Evolutionary conservation across 768 basidiomycete species (phyloP).

Genomic region (Amanita pallidorosea): DNA sequence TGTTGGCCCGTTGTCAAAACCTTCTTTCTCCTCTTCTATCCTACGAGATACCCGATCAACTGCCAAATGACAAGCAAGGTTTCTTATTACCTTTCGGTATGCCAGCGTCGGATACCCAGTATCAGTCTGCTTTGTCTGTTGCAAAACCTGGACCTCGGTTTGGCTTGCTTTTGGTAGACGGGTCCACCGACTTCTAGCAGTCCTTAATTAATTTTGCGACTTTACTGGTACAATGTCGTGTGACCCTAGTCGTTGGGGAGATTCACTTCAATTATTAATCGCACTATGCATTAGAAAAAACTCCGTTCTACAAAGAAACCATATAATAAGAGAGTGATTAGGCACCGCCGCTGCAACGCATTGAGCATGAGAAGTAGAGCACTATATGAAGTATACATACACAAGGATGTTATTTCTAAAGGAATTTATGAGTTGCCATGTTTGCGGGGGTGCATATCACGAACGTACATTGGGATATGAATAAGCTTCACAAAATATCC

Average conservation of each 20-base stretch:
- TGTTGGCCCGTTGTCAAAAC: conserved; percentile 36
- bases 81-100: conserved; percentile 39
- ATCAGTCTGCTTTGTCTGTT: conserved; percentile 49
- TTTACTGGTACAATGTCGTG: background rate
- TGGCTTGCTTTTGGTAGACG: conserved; percentile 59
- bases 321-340: conserved; percentile 17
- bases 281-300: too few relatives aligned
- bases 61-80: conserved; percentile 20
- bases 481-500: conserved; percentile 98
- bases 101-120: conserved; percentile 41
- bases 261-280: too few relatives aligned
- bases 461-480: conserved; percentile 91
- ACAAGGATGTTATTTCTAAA: conserved; percentile 95
- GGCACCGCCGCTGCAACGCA: conserved; percentile 57
- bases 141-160: conserved; percentile 68
- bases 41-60: conserved; percentile 10
- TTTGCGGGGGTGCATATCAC: background rate
- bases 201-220: background rate
- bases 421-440: conserved; percentile 6
- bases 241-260: too few relatives aligned
- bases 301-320: background rate
- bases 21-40: conserved; percentile 53
- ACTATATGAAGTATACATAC: conserved; percentile 41
- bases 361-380: conserved; percentile 13
- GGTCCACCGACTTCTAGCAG: conserved; percentile 14